A percentile compares a stretch with the other conserved stretches of the same genome.
Evolutionary conservation across 2,329 filamentous ascomycete genomes (phyloP).

Genomic region (Sporothrix pseudoabietina): DNA sequence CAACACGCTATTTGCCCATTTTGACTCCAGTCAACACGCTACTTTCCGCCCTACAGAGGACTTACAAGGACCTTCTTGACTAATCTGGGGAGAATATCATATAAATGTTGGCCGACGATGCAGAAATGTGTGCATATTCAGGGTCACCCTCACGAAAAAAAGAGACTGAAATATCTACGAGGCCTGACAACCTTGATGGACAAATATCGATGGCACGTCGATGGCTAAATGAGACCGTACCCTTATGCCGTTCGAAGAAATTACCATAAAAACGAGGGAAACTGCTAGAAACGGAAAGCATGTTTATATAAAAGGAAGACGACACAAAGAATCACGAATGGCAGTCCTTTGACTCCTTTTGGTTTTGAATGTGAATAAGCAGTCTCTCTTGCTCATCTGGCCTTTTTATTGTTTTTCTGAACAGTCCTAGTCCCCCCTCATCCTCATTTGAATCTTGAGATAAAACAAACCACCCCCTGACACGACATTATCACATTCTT

Average conservation of each 20-base stretch:
- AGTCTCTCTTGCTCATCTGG: neutral
- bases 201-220: neutral
- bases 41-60: neutral
- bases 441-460: neutral
- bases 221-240: neutral
- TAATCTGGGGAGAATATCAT: conserved; percentile 1
- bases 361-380: neutral
- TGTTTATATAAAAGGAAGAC: conserved; percentile 5
- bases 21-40: conserved; percentile 3
- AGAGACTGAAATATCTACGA: neutral
- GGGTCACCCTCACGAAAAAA: neutral
- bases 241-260: neutral
- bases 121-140: neutral
- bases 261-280: neutral
- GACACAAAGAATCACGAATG: neutral
- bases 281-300: neutral
- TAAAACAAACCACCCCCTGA: neutral
- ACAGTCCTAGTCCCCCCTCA: neutral
- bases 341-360: neutral
- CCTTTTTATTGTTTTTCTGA: neutral
- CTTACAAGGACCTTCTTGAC: too few relatives aligned
- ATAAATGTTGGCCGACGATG: neutral
- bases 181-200: conserved; percentile 4
- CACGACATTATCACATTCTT: neutral
- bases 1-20: conserved; percentile 10